These are phyloP conservation scores for Paragyromitra xinjiangensis DNA, from an alignment of 495 filamentous ascomycete genomes.

Conservation along the genomic window DNA sequence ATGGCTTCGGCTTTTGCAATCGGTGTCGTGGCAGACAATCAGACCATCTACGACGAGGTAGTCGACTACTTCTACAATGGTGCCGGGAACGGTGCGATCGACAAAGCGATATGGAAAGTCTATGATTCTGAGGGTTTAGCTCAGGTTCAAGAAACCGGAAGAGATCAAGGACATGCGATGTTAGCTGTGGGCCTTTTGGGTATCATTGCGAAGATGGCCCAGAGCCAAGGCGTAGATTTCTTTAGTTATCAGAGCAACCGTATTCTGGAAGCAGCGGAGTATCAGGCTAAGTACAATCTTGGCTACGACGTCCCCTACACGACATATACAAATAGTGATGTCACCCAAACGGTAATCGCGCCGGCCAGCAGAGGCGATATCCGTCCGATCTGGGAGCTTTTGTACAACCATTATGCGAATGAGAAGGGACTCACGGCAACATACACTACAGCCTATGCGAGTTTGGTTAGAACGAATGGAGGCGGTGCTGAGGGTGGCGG, in stretches of 20 bases:
- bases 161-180: slow-evolving; percentile 62
- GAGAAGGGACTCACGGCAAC: slow-evolving; percentile 55
- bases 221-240: slow-evolving; percentile 61
- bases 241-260: slow-evolving; percentile 58
- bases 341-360: slow-evolving; percentile 58
- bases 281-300: slow-evolving; percentile 61
- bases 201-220: slow-evolving; percentile 60
- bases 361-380: slow-evolving; percentile 55
- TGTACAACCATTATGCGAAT: slow-evolving; percentile 60
- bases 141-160: slow-evolving; percentile 62
- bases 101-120: slow-evolving; percentile 57
- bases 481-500: slow-evolving; percentile 59
- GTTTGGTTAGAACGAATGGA: slow-evolving; percentile 53
- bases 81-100: slow-evolving; percentile 59
- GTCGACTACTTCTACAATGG: slow-evolving; percentile 60
- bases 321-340: slow-evolving; percentile 59
- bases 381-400: slow-evolving; percentile 60
- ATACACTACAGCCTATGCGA: slow-evolving; percentile 57
- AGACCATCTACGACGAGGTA: slow-evolving; percentile 59
- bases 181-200: slow-evolving; percentile 60
- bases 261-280: slow-evolving; percentile 61
- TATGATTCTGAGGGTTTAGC: slow-evolving; percentile 52
- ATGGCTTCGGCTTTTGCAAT: slow-evolving; percentile 60
- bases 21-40: slow-evolving; percentile 61
- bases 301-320: slow-evolving; percentile 62